These are phyloP conservation scores for Tylopilus sp. DNA, from an alignment of 768 basidiomycete species.

Conservation along the genomic window DNA sequence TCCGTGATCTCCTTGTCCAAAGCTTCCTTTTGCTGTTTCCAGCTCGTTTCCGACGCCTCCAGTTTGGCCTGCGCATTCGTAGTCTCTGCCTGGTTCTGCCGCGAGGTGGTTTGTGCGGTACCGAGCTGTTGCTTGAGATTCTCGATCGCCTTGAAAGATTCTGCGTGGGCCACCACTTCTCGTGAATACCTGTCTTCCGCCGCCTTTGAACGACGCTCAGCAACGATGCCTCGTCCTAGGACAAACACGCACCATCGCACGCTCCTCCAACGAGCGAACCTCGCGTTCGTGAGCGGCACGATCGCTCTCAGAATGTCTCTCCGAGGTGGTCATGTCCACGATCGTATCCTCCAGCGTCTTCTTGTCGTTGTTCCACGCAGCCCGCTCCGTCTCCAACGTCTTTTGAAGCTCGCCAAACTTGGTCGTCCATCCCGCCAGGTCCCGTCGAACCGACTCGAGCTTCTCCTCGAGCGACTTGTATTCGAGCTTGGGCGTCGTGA, in stretches of 20 bases:
- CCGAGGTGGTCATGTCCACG: constrained; percentile 73
- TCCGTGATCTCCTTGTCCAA: constrained; percentile 77
- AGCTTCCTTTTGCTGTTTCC: constrained; percentile 74
- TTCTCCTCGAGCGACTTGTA: constrained; percentile 60
- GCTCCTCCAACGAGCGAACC: constrained; percentile 62
- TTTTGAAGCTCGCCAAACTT: constrained; percentile 60
- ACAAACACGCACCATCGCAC: constrained; percentile 52
- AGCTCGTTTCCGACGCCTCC: constrained; percentile 67
- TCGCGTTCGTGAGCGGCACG: constrained; percentile 62
- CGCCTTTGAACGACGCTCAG: constrained; percentile 36
- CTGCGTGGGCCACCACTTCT: constrained; percentile 83
- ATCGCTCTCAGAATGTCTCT: constrained; percentile 62
- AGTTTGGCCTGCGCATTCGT: constrained; percentile 78
- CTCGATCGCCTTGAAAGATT: constrained; percentile 72
- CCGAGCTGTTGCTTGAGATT: constrained; percentile 61
- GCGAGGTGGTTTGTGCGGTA: constrained; percentile 46
- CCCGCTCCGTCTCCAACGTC: constrained; percentile 64
- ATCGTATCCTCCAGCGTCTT: constrained; percentile 80
- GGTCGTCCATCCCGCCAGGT: constrained; percentile 45
- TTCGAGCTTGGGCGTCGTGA: constrained; percentile 48
- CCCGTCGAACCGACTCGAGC: constrained; percentile 50
- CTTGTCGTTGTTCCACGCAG: constrained; percentile 74
- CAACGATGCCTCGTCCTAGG: not conserved
- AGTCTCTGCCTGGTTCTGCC: constrained; percentile 58
- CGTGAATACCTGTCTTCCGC: constrained; percentile 80